Conservation (phyloP, 805 yeast genomes). For the Kluyveromyces starmeri region DNA sequence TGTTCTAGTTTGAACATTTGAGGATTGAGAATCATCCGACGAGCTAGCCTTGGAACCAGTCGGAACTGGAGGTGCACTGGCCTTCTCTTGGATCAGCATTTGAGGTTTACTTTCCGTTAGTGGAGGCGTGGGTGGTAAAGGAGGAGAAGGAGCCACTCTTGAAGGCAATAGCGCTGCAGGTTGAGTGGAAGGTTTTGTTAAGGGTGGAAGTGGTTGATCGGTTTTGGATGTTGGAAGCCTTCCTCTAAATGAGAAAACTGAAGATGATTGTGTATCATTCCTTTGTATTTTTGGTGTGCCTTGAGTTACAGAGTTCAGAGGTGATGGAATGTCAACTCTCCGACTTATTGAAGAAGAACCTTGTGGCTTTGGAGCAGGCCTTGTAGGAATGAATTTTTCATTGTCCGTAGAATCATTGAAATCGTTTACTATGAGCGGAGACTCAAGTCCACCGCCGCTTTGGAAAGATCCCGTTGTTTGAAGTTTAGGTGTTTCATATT, state of each 20-base stretch:
- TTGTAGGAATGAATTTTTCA: constrained; percentile 46
- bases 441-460: constrained; percentile 11
- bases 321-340: constrained; percentile 17
- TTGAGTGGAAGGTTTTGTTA: constrained; percentile 8
- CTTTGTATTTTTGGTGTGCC: constrained; percentile 8
- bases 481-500: constrained; percentile 8
- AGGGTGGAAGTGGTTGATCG: constrained; percentile 22
- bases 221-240: constrained; percentile 15
- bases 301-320: constrained; percentile 15
- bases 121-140: constrained; percentile 11
- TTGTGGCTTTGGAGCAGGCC: constrained; percentile 64
- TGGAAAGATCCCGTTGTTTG: background rate
- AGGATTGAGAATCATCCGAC: constrained; percentile 2
- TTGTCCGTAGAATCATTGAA: constrained; percentile 24
- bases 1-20: constrained; percentile 16
- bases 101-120: constrained; percentile 17
- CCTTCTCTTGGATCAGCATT: background rate
- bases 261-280: constrained; percentile 16
- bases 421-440: constrained; percentile 16
- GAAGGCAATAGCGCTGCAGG: constrained; percentile 1
- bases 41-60: constrained; percentile 17
- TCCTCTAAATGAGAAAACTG: constrained; percentile 10
- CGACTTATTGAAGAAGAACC: constrained; percentile 14
- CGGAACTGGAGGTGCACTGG: constrained; percentile 22
- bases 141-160: constrained; percentile 2